Base-by-base conservation (phyloP, 2,329 filamentous ascomycete species). In the Endoconidiophora laricicola region DNA sequence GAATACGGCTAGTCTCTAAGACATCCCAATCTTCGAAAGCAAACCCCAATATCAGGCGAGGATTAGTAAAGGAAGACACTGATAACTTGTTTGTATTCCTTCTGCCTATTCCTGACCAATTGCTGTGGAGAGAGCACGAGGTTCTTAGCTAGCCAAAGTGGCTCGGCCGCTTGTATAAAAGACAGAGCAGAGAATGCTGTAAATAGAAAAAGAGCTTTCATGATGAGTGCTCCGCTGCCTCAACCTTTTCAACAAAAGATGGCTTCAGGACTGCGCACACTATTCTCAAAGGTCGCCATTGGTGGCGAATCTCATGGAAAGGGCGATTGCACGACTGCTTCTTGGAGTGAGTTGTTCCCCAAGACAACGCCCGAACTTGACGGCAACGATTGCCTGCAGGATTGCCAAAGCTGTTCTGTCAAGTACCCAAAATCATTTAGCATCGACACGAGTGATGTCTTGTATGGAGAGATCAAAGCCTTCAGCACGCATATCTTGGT, bases 401-500 rank as follows among this genome's bases (percentile, higher is more conserved):
- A 96, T 66, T 98, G 90, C 69, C 76, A 78, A 22, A 79, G 71
- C 56, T 96, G 91, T 70, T 76, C 79, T 12, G 71, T 90, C 56
- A 74, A 78, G 54, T 93, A 88, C 61, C 90, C 90, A 37, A 70
- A 69, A 54, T 65, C 65, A 36, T 82, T 81, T 66, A 78, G 80
- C 60, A 78, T 94, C 50, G 83, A 96, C 52, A 75, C 82, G 62
- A 68, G 72, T 5, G 86, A 94, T 61, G 69, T 79, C 58, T 67
- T 98, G 45, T 96, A 93, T 61, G 91, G 90, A 1, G 72, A 83
- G 53, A 76, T 95, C 55, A 84, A 86, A 60, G 86, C 79, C 36
- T 96, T 86, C 83, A 81, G 78, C 59, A 91, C 87, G 18, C 91
- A 98, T 65, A 62, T 94, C 54, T 69, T 98, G 29, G 86, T 96